Conservation (phyloP, 2,329 filamentous ascomycete species). For the Orbilia brochopaga region DNA sequence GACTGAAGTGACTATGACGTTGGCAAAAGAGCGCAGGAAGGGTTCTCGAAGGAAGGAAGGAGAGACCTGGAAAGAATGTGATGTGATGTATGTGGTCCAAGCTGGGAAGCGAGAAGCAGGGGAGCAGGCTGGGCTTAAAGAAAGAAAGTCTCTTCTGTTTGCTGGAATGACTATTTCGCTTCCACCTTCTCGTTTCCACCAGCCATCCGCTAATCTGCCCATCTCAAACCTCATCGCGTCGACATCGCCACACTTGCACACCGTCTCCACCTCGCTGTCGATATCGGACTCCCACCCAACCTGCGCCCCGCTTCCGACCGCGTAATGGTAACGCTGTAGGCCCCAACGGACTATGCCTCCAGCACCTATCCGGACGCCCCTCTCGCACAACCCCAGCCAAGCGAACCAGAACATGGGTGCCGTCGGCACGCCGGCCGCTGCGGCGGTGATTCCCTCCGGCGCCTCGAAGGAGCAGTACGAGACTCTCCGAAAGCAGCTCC, state of each 20-base stretch:
- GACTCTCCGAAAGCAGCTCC: slow-evolving; percentile 55
- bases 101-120: slow-evolving; percentile 8
- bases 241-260: slow-evolving; percentile 9
- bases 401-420: slow-evolving; percentile 41
- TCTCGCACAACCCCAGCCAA: slow-evolving; percentile 40
- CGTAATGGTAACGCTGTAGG: slow-evolving; percentile 4
- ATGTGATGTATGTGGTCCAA: slow-evolving; percentile 9
- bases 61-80: slow-evolving; percentile 38
- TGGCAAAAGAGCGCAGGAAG: neutral
- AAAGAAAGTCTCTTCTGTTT: slow-evolving; percentile 25
- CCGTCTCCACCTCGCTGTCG: slow-evolving; percentile 1
- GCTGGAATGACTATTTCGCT: slow-evolving; percentile 8
- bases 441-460: slow-evolving; percentile 37
- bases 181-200: slow-evolving; percentile 27
- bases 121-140: slow-evolving; percentile 1
- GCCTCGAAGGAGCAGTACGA: slow-evolving; percentile 53
- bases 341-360: slow-evolving; percentile 22
- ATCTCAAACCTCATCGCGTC: slow-evolving; percentile 28
- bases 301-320: neutral
- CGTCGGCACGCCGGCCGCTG: slow-evolving; percentile 29
- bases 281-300: neutral
- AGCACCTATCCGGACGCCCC: slow-evolving; percentile 29
- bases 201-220: slow-evolving; percentile 8
- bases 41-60: slow-evolving; percentile 7
- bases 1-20: slow-evolving; percentile 14